Evolutionary conservation across 495 filamentous ascomycete genomes (phyloP).

Genomic region (Neurospora cerealis): DNA sequence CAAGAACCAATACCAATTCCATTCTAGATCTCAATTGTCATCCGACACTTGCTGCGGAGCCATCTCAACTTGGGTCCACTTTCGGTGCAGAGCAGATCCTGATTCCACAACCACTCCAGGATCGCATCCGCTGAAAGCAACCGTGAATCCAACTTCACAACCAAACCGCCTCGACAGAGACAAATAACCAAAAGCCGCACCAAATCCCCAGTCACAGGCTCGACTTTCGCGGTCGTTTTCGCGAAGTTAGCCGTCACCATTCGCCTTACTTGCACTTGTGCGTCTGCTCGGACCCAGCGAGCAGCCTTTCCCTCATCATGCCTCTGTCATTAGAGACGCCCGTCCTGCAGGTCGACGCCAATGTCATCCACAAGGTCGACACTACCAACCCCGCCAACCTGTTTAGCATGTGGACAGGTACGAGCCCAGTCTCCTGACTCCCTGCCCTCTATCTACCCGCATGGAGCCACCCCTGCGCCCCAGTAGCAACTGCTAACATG

Average conservation of each 20-base stretch:
- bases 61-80: conserved; percentile 4
- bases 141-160: not conserved
- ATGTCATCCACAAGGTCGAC: conserved; percentile 86
- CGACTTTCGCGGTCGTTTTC: conserved; percentile 15
- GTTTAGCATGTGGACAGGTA: conserved; percentile 97
- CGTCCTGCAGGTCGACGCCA: conserved; percentile 74
- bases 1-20: not conserved
- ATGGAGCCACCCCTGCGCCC: conserved; percentile 6
- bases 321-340: conserved; percentile 25
- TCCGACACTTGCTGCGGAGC: not conserved
- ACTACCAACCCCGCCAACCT: conserved; percentile 86
- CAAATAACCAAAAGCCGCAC: not conserved
- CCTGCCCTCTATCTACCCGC: conserved; percentile 6
- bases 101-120: conserved; percentile 1
- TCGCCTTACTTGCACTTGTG: conserved; percentile 6
- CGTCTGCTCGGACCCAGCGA: conserved; percentile 22
- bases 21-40: not conserved
- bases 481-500: conserved; percentile 3
- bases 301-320: conserved; percentile 22
- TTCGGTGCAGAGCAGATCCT: conserved; percentile 24
- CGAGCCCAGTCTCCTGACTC: conserved; percentile 23
- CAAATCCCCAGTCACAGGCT: not conserved
- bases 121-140: conserved; percentile 12
- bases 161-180: not conserved
- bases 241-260: conserved; percentile 11